These are phyloP conservation scores for Stipa capillata DNA, from an alignment of 176 grass and related monocot genomes.

Conservation along the genomic window DNA sequence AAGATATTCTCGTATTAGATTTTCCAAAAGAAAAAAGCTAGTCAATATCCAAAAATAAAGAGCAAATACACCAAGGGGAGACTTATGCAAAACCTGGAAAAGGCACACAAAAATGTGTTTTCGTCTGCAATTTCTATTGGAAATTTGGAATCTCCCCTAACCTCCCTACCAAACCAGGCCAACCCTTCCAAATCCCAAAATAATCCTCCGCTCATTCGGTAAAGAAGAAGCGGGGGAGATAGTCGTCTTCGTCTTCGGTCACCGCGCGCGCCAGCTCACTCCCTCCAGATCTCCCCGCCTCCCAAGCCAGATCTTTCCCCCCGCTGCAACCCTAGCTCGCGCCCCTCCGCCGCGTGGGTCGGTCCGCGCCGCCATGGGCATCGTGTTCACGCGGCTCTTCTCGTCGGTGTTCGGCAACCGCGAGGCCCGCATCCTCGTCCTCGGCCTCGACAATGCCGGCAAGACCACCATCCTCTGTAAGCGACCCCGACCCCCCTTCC, in stretches of 20 bases:
- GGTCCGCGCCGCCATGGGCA: constrained; percentile 65
- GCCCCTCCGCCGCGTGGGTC: constrained; percentile 15
- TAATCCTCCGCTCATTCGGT: neutral
- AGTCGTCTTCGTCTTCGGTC: constrained; percentile 29
- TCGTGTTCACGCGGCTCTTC: constrained; percentile 98
- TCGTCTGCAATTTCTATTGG: too few relatives aligned
- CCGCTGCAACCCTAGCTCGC: constrained; percentile 4
- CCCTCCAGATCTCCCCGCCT: constrained; percentile 30
- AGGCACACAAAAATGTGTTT: too few relatives aligned
- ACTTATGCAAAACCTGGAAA: too few relatives aligned
- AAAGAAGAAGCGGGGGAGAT: neutral
- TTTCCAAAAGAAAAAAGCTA: too few relatives aligned
- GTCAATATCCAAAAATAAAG: too few relatives aligned
- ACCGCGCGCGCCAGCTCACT: constrained; percentile 38
- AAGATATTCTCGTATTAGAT: too few relatives aligned
- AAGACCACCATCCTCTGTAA: constrained; percentile 99
- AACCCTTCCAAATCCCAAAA: neutral
- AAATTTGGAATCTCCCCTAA: too few relatives aligned
- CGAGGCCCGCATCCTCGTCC: constrained; percentile 96
- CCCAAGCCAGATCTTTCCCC: constrained; percentile 13
- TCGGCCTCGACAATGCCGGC: constrained; percentile 95
- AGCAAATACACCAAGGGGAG: too few relatives aligned
- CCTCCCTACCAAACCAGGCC: too few relatives aligned
- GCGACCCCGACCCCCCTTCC: neutral
- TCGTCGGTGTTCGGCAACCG: constrained; percentile 90